These are phyloP conservation scores for Metrosideros polymorpha DNA, from an alignment of 441 rosid species.

Conservation along the genomic window DNA sequence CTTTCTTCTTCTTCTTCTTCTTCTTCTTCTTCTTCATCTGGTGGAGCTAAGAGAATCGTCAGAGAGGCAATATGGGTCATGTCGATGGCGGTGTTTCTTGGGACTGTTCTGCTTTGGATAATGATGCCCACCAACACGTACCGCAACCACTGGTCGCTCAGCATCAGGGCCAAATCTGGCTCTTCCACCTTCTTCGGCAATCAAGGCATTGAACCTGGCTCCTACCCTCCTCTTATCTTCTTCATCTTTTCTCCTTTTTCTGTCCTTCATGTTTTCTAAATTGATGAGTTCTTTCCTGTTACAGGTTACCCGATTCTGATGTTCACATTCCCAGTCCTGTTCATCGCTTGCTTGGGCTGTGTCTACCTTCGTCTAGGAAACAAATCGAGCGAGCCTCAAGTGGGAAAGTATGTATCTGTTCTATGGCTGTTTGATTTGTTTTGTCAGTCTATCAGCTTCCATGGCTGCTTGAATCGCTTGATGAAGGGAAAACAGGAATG, in stretches of 20 bases:
- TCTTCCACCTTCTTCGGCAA: constrained; percentile 23
- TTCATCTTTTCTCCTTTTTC: not conserved
- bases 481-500: constrained; percentile 2
- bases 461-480: not conserved
- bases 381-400: not conserved
- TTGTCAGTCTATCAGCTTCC: not conserved
- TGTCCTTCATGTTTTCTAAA: not conserved
- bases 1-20: not conserved
- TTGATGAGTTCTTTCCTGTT: not conserved
- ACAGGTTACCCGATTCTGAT: constrained; percentile 34
- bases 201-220: constrained; percentile 21
- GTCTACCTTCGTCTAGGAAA: constrained; percentile 39
- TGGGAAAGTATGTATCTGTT: constrained; percentile 7
- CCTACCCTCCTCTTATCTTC: not conserved
- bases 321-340: constrained; percentile 46
- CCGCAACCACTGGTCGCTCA: constrained; percentile 14
- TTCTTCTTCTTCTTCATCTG: not conserved
- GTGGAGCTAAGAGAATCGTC: not conserved
- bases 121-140: constrained; percentile 43
- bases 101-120: constrained; percentile 45
- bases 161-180: constrained; percentile 11
- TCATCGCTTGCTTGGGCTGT: constrained; percentile 37
- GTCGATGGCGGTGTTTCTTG: constrained; percentile 18
- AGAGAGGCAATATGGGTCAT: constrained; percentile 17
- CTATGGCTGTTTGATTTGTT: not conserved